phyloP scores from a whole-genome alignment of 2,329 filamentous ascomycete species.

The Incumbomyces delicatus region DNA sequence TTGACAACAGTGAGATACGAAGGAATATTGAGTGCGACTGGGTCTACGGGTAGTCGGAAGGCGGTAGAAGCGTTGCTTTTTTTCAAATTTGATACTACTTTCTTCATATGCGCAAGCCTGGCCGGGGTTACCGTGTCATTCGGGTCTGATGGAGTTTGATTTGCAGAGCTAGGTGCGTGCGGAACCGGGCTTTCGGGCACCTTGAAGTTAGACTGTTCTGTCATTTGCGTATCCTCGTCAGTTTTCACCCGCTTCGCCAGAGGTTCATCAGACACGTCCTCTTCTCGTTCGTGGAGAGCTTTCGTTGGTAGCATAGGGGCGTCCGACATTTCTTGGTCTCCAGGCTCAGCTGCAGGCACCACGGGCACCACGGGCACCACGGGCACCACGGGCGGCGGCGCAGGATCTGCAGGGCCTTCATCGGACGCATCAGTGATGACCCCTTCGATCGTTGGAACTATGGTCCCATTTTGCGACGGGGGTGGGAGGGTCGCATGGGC shows the following conservation, averaged over 20 bases:
- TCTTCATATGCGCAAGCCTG: constrained; percentile 20
- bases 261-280: constrained; percentile 56
- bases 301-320: constrained; percentile 46
- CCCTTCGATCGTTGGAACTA: background rate
- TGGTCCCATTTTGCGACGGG: background rate
- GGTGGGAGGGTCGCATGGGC: constrained; percentile 20
- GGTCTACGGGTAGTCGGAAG: constrained; percentile 70
- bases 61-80: constrained; percentile 71
- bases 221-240: constrained; percentile 36
- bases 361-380: too few species aligned
- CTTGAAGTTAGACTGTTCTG: constrained; percentile 35
- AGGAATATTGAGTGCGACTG: constrained; percentile 64
- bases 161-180: constrained; percentile 22
- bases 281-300: constrained; percentile 64
- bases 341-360: constrained; percentile 12
- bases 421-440: constrained; percentile 5
- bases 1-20: constrained; percentile 63
- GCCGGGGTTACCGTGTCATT: constrained; percentile 16
- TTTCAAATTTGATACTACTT: constrained; percentile 45
- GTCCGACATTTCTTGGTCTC: constrained; percentile 47
- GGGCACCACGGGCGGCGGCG: constrained; percentile 9
- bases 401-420: constrained; percentile 16
- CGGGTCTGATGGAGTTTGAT: constrained; percentile 13
- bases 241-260: constrained; percentile 74
- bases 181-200: constrained; percentile 32